phyloP scores from a whole-genome alignment of 2,329 filamentous ascomycete genomes.

The Cercospora sp. region DNA sequence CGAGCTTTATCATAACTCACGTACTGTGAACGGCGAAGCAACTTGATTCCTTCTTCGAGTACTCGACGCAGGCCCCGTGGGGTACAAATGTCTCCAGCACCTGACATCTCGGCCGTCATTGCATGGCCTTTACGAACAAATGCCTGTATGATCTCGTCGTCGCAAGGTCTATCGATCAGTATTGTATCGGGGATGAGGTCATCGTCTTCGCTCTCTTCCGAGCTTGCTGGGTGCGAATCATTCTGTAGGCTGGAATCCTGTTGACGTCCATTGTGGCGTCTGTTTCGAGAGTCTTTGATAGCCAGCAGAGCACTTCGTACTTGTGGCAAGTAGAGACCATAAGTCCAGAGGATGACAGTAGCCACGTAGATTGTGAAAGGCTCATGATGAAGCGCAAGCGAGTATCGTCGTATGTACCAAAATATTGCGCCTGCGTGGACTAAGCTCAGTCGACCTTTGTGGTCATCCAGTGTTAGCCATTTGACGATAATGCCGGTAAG shows the following conservation, averaged over 20 bases:
- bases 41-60: constrained; percentile 25
- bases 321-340: constrained; percentile 21
- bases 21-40: constrained; percentile 21
- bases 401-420: constrained; percentile 22
- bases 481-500: constrained; percentile 16
- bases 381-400: constrained; percentile 18
- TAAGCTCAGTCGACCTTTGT: constrained; percentile 20
- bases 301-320: constrained; percentile 6
- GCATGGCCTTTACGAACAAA: constrained; percentile 24
- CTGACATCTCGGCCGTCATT: constrained; percentile 27
- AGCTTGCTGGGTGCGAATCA: not conserved
- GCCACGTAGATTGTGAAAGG: constrained; percentile 18
- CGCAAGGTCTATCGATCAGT: constrained; percentile 27
- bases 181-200: constrained; percentile 23
- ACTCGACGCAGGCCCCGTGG: constrained; percentile 16
- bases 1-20: constrained; percentile 3
- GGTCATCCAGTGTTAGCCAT: constrained; percentile 23
- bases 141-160: constrained; percentile 29
- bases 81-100: constrained; percentile 24
- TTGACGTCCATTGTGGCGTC: not conserved
- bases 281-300: constrained; percentile 6
- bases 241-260: not conserved
- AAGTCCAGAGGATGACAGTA: constrained; percentile 19
- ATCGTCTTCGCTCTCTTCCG: constrained; percentile 20
- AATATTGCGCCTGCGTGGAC: constrained; percentile 23